These are phyloP conservation scores for Suillus sp. DNA, from an alignment of 768 basidiomycete genomes.

Conservation along the genomic window DNA sequence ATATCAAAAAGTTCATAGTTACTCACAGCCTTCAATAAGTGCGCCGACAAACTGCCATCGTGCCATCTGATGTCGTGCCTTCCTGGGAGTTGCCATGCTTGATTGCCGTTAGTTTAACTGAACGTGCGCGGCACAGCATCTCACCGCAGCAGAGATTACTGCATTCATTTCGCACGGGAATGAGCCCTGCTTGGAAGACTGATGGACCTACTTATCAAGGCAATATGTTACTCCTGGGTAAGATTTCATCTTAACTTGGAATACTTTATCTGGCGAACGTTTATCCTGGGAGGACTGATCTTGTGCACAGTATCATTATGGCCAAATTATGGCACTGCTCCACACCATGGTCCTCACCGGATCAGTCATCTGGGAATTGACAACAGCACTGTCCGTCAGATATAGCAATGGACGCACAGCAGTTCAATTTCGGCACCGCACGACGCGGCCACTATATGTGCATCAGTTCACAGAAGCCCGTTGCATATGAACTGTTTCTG, in stretches of 20 bases:
- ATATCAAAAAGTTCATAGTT: background rate
- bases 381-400: background rate
- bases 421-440: conserved; percentile 1
- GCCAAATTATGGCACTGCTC: background rate
- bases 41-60: conserved; percentile 2
- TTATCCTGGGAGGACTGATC: background rate
- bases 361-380: conserved; percentile 1
- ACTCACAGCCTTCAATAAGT: background rate
- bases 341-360: background rate
- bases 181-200: background rate
- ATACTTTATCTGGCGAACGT: background rate
- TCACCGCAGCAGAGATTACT: background rate
- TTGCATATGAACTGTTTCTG: background rate
- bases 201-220: background rate
- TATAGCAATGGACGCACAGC: conserved; percentile 1
- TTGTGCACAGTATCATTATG: background rate
- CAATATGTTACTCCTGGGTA: background rate
- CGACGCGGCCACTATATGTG: conserved; percentile 5
- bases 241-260: background rate
- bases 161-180: conserved; percentile 2
- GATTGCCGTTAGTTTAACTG: background rate
- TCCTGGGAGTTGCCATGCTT: background rate
- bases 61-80: background rate
- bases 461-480: background rate
- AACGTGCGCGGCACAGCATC: background rate